Evolutionary conservation across 768 basidiomycete species (phyloP), one percentile per base, ranked within the genome.

Genomic region (Kondoa malvinella): DNA sequence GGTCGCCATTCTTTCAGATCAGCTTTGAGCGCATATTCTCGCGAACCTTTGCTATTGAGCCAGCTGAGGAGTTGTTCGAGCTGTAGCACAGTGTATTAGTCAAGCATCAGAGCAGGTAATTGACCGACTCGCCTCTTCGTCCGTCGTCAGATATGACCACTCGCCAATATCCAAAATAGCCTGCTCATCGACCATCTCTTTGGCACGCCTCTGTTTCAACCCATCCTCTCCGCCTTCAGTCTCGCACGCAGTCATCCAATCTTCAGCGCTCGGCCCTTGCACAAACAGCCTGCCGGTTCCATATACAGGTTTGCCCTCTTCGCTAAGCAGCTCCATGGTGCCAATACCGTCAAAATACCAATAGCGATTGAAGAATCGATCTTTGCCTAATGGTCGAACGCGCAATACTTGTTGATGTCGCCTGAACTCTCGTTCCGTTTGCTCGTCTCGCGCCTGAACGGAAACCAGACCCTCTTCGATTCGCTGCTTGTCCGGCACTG

Each of bases 341-440:
- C 69, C 69, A 26, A 69, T 67, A 56, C 69, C 69, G 62, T 70
- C 67, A 63, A 56, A 85, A 86, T 67, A 90, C 80, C 65, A 94
- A 78, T 58, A 86, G 85, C 60, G 85, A 76, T 95, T 94, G 74
- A 88, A 87, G 78, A 96, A 99, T 65, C 95, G 82, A 76, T 99
- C 95, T 70, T 83, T 82, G 16, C 95, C 95, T 64, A 97, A 74
- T 1, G 92, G 90, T 74, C 90, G 87, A 26, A 89, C 86, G 65
- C 95, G 83, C 62, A 92, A 83, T 3, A 86, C 84, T 67, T 89
- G 88, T 56, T 90, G 80, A 62, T 89, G 81, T 76, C 92, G 87
- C 71, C 95, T 82, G 79, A 97, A 99, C 70, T 97, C 94, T 58
- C 89, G 86, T 75, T 96, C 92, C 70, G 94, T 88, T 62, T 82